A percentile compares a stretch with the other conserved stretches of the same genome.
Evolutionary conservation across 164 flowering plant species (phyloP).

Genomic region (Houttuynia cordata): DNA sequence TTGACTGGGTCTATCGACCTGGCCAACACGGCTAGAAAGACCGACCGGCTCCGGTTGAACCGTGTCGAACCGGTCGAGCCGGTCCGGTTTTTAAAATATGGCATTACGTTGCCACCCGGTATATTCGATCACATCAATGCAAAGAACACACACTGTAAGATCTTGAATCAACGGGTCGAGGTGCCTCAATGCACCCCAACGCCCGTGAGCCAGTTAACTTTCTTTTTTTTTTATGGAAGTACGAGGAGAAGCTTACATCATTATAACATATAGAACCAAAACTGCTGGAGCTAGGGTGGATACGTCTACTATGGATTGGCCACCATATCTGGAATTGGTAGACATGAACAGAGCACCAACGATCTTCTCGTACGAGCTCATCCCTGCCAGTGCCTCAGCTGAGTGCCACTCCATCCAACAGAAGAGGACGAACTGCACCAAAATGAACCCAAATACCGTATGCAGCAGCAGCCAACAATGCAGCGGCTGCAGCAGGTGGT

Average conservation of each 20-base stretch:
- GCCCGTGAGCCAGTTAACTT: no score
- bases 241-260: conserved; percentile 52
- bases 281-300: conserved; percentile 46
- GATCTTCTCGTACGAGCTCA: conserved; percentile 38
- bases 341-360: conserved; percentile 39
- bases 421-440: conserved; percentile 37
- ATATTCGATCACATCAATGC: no score
- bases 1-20: no score
- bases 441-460: conserved; percentile 38
- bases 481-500: conserved; percentile 29
- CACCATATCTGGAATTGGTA: conserved; percentile 53
- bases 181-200: no score
- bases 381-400: conserved; percentile 26
- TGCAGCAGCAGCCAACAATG: conserved; percentile 17
- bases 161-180: no score
- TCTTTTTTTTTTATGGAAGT: no score
- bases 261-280: conserved; percentile 48
- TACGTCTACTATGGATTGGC: conserved; percentile 51
- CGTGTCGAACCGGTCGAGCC: no score
- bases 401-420: conserved; percentile 62
- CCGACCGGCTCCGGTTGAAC: no score
- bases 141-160: no score
- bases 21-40: no score
- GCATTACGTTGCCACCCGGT: no score
- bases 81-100: no score